These are phyloP conservation scores for Podospora bellae-mahoneyi DNA, from an alignment of 495 filamentous ascomycete genomes.

Conservation along the genomic window DNA sequence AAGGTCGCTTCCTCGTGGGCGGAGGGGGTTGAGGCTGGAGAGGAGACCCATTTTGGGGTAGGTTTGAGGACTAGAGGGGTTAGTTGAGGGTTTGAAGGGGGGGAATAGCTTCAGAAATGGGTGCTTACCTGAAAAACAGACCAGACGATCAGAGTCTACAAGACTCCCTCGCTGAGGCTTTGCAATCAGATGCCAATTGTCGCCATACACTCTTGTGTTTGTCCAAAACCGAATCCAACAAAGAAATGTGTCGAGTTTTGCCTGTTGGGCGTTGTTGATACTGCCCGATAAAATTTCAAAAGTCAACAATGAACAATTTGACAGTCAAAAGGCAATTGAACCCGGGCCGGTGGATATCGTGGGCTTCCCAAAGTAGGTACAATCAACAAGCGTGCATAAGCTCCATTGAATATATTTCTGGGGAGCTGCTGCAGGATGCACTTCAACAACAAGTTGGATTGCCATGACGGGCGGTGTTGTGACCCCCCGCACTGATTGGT, in stretches of 20 bases:
- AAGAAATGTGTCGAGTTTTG: not conserved
- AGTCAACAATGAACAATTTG: conserved; percentile 3
- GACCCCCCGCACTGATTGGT: conserved; percentile 8
- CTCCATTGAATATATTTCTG: not conserved
- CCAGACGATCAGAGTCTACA: not conserved
- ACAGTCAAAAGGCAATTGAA: not conserved
- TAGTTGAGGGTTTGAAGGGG: not conserved
- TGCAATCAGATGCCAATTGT: not conserved
- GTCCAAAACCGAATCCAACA: not conserved
- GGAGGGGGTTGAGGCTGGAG: conserved; percentile 29
- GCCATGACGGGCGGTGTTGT: not conserved
- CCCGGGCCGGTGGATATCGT: not conserved
- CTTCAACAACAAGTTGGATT: not conserved
- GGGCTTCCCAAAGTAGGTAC: not conserved
- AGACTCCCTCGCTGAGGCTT: not conserved
- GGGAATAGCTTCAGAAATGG: no score
- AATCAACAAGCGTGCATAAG: not conserved
- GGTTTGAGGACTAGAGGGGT: not conserved
- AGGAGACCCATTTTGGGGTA: conserved; percentile 28
- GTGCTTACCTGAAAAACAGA: not conserved
- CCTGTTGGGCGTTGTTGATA: not conserved
- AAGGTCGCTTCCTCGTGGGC: conserved; percentile 36
- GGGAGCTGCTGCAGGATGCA: not conserved
- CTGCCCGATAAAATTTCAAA: not conserved
- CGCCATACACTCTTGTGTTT: not conserved